phyloP scores from a whole-genome alignment of 192 early-diverging fungal genomes.

The Allomyces javanicus region DNA sequence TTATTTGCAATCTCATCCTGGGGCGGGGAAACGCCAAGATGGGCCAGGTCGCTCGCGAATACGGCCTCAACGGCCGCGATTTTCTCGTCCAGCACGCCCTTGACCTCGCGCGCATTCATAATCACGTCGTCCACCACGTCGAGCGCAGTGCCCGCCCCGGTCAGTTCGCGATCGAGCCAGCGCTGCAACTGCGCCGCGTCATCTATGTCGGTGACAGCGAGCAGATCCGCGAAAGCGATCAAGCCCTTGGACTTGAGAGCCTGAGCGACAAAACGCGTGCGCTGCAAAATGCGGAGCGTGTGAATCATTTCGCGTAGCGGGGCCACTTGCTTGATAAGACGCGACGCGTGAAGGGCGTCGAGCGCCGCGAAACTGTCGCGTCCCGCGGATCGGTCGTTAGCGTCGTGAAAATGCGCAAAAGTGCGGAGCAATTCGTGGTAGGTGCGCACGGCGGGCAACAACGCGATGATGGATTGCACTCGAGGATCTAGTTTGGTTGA shows the following conservation, averaged over 20 bases:
- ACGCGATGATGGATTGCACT: background rate
- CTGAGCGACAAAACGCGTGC: background rate
- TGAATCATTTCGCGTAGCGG: background rate
- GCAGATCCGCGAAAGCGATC: background rate
- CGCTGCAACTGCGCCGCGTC: background rate
- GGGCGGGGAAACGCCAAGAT: too few species aligned
- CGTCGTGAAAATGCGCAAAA: background rate
- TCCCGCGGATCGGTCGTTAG: background rate
- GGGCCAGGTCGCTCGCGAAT: too few species aligned
- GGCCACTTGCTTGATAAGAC: background rate
- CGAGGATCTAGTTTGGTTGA: background rate
- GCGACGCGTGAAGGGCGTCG: background rate
- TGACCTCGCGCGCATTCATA: background rate
- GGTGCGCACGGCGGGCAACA: background rate
- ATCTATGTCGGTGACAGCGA: background rate
- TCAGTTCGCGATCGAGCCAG: background rate
- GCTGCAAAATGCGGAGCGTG: background rate
- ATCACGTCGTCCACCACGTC: background rate
- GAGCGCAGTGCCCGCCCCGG: background rate
- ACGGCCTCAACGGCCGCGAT: background rate
- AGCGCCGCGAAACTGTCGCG: background rate
- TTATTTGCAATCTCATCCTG: too few species aligned
- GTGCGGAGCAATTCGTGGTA: background rate
- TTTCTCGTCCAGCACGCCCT: background rate
- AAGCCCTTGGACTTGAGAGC: too few species aligned